phyloP scores from a whole-genome alignment of 2,329 filamentous ascomycete genomes.

The Harringtonia aguacate region DNA sequence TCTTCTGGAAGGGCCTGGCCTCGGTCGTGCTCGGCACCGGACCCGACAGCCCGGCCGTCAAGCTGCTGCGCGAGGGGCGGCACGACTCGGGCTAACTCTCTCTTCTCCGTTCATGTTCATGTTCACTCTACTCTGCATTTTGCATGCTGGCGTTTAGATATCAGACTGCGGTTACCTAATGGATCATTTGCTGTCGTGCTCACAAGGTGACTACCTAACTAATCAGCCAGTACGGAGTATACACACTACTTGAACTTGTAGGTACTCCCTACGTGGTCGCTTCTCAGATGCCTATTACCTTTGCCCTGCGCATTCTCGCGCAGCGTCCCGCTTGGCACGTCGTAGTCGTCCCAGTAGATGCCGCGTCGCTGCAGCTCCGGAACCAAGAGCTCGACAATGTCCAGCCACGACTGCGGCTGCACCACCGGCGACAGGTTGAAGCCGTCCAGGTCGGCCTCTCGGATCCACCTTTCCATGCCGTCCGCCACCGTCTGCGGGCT shows the following conservation, averaged over 20 bases:
- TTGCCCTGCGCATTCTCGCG: constrained; percentile 29
- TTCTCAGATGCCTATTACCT: constrained; percentile 21
- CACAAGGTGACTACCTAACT: too few species aligned
- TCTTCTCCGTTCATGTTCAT: too few species aligned
- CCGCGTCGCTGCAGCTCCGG: constrained; percentile 50
- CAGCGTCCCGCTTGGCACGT: constrained; percentile 29
- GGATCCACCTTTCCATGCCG: constrained; percentile 54
- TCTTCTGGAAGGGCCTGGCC: constrained; percentile 15
- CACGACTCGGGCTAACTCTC: too few species aligned
- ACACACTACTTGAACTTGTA: constrained; percentile 25
- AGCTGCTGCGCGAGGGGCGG: constrained; percentile 5
- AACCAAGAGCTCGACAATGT: constrained; percentile 52
- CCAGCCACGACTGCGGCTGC: constrained; percentile 49
- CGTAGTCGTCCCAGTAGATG: constrained; percentile 40
- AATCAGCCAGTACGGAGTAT: too few species aligned
- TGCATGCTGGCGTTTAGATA: too few species aligned
- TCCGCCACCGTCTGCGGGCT: constrained; percentile 58
- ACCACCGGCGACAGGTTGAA: constrained; percentile 43
- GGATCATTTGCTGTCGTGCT: too few species aligned
- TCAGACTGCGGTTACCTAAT: too few species aligned
- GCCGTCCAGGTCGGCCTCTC: constrained; percentile 60
- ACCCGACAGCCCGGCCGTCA: constrained; percentile 13
- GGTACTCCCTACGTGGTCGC: constrained; percentile 25
- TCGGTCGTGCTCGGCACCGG: constrained; percentile 11
- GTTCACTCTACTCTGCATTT: too few species aligned